These are phyloP conservation scores for Penicillium sp. DNA, from an alignment of 2,329 filamentous ascomycete genomes.

Conservation along the genomic window DNA sequence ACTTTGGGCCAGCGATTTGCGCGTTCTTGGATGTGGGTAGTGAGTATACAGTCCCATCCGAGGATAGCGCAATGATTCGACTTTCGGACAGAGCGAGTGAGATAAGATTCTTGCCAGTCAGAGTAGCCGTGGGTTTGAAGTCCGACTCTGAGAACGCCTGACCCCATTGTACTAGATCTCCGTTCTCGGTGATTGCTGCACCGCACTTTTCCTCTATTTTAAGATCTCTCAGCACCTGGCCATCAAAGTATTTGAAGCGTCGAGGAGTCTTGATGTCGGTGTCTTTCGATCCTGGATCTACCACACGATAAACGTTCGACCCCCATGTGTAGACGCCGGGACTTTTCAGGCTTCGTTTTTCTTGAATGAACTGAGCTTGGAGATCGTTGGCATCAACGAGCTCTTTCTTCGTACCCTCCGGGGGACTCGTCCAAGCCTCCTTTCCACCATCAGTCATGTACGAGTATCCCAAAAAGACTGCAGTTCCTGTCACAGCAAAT, in stretches of 20 bases:
- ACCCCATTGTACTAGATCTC: constrained; percentile 91
- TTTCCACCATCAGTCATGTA: constrained; percentile 25
- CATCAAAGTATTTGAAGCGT: constrained; percentile 78
- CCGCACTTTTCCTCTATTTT: constrained; percentile 81
- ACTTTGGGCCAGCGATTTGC: constrained; percentile 64
- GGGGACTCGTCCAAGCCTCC: constrained; percentile 17
- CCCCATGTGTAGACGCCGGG: constrained; percentile 95
- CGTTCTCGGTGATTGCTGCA: constrained; percentile 81
- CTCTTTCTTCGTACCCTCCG: constrained; percentile 20
- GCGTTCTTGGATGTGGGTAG: constrained; percentile 73
- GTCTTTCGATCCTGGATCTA: constrained; percentile 78
- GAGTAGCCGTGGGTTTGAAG: constrained; percentile 64
- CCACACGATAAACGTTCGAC: constrained; percentile 79
- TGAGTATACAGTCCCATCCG: constrained; percentile 77
- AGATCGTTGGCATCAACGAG: constrained; percentile 56
- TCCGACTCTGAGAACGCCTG: constrained; percentile 66
- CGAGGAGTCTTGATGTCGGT: constrained; percentile 74
- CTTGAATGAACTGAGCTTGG: constrained; percentile 82
- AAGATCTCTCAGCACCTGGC: constrained; percentile 77
- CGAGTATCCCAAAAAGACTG: constrained; percentile 33
- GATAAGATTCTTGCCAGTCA: constrained; percentile 76
- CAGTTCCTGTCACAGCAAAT: constrained; percentile 32
- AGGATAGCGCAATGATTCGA: constrained; percentile 75
- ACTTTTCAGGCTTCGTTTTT: constrained; percentile 74
- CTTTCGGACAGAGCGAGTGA: constrained; percentile 77